These are phyloP conservation scores for Hyphopichia khmerensis DNA, from an alignment of 1,139 yeast species.

Conservation along the genomic window DNA sequence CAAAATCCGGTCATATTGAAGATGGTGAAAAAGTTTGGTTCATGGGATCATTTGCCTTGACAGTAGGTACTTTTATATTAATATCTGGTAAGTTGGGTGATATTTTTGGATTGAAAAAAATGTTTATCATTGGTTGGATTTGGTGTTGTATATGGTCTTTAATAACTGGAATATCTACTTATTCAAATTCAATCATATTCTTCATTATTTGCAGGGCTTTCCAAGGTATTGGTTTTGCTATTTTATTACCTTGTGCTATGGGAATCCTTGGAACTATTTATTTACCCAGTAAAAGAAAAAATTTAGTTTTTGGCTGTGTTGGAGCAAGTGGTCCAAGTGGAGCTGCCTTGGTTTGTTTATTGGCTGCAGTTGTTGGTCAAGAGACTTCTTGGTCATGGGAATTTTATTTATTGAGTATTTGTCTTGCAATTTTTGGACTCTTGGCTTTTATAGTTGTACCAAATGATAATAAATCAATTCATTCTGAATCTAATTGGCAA, in stretches of 20 bases:
- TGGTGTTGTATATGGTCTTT: slow-evolving; percentile 46
- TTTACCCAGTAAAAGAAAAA: slow-evolving; percentile 46
- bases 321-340: slow-evolving; percentile 60
- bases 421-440: slow-evolving; percentile 26
- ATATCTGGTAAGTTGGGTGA: slow-evolving; percentile 56
- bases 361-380: slow-evolving; percentile 48
- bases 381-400: slow-evolving; percentile 53
- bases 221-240: slow-evolving; percentile 56
- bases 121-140: slow-evolving; percentile 43
- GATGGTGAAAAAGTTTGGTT: slow-evolving; percentile 45
- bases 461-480: slow-evolving; percentile 2
- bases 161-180: slow-evolving; percentile 49
- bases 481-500: not conserved
- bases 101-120: slow-evolving; percentile 47
- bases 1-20: slow-evolving; percentile 9
- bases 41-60: slow-evolving; percentile 56
- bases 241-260: slow-evolving; percentile 51
- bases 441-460: slow-evolving; percentile 37
- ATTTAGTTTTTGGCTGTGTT: slow-evolving; percentile 48
- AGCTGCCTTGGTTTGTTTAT: slow-evolving; percentile 48
- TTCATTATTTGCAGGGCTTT: slow-evolving; percentile 53
- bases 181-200: slow-evolving; percentile 41
- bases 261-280: slow-evolving; percentile 52
- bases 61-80: slow-evolving; percentile 54
- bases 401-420: slow-evolving; percentile 45